Evolutionary conservation across 192 early-diverging fungal species (phyloP), one percentile per base, ranked within the genome.

Genomic region (Rhizoclosmatium sp.): DNA sequence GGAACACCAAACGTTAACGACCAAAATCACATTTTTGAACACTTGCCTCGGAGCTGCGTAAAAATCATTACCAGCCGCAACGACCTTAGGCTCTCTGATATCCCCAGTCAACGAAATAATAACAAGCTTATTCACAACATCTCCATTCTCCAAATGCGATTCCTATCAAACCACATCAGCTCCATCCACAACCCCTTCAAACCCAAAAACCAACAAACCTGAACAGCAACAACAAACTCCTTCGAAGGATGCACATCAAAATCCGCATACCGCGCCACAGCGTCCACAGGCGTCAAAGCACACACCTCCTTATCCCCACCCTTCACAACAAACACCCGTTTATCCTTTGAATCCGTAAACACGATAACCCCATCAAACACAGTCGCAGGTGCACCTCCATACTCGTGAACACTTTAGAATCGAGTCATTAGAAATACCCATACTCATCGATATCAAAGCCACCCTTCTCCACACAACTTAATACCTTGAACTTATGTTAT

Each of bases 351-450:
- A 75, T 94, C 92, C 48, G 87, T 80, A 69, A 92, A 95, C 61
- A 93, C 82, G 9, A 93, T 71, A 16, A 89, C 47, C 9, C 89
- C 86, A 49, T 84, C 85, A 41, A 85, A 78, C 9, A 91, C 87
- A 0, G 87, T 78, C 67, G 92, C 92, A 1, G 85, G 81, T 10
- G 88, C 89, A 44, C 93, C 92, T 44, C 94, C 94, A 69, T 93
- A 95, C 80, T 94, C 94, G 70, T 95, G 93, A 4, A 94, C 93
- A 4, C 86, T 86, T 7, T 62, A 7, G 51, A 54, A 12, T 54
- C 51, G 51, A 54, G 51, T 62, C 19, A 23, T 62, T 31, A 21
- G 7, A 56, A 14, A 14, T 62, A 21, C 21, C 21, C 19, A 62
- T 9, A 21, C 21, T 62, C 19, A 7, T 31, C 19, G 19, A 40